phyloP scores from a whole-genome alignment of 2,329 filamentous ascomycete species.

The Elsinoe ampelina region DNA sequence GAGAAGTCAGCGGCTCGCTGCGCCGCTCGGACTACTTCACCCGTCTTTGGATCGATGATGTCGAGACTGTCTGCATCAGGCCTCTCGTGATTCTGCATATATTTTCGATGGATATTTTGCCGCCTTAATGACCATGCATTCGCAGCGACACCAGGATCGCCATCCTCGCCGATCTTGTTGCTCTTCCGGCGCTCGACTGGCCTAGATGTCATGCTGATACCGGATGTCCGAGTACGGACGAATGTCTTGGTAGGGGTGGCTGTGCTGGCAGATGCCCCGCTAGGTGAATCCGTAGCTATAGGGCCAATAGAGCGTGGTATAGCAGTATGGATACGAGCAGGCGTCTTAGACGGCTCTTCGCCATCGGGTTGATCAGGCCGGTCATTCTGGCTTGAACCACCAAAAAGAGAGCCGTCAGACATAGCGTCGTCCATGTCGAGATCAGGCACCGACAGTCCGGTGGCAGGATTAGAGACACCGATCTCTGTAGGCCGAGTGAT shows the following conservation, averaged over 20 bases:
- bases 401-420: conserved; percentile 5
- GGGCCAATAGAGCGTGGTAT: neutral
- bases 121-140: neutral
- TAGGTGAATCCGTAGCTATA: neutral
- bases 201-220: neutral
- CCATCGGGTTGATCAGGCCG: neutral
- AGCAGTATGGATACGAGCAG: neutral
- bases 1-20: neutral
- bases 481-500: too few relatives aligned
- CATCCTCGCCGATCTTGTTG: neutral
- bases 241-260: neutral
- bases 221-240: neutral
- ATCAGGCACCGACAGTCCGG: neutral
- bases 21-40: neutral
- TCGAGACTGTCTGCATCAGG: neutral
- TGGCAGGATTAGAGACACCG: neutral
- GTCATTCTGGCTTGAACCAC: neutral
- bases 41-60: neutral
- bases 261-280: neutral
- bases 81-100: neutral
- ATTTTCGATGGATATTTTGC: neutral
- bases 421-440: neutral
- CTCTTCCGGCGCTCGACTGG: neutral
- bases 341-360: neutral
- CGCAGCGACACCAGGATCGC: neutral